A percentile compares a stretch with the other conserved stretches of the same genome.
phyloP scores from a whole-genome alignment of 2,329 filamentous ascomycete genomes.

The Pseudogymnoascus sp. region DNA sequence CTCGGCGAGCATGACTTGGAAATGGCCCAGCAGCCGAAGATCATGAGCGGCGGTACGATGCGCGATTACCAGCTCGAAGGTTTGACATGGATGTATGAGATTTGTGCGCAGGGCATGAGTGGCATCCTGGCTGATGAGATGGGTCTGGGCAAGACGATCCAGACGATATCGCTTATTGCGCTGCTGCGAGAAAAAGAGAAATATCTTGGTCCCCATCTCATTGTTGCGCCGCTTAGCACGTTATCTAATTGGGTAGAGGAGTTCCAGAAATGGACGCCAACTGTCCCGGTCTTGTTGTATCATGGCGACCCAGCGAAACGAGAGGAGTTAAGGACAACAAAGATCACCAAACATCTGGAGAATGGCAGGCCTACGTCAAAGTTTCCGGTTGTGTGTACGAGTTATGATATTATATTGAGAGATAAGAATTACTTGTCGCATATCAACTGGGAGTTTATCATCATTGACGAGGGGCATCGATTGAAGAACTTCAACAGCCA shows the following conservation, averaged over 20 bases:
- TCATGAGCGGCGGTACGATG: constrained; percentile 85
- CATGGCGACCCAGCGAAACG: constrained; percentile 77
- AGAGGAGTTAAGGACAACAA: constrained; percentile 65
- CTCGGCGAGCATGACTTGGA: constrained; percentile 61
- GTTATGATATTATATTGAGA: constrained; percentile 91
- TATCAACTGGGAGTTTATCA: constrained; percentile 95
- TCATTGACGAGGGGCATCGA: constrained; percentile 94
- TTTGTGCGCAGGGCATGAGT: constrained; percentile 59
- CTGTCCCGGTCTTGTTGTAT: constrained; percentile 83
- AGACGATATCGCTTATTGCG: constrained; percentile 52
- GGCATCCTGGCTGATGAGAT: constrained; percentile 55
- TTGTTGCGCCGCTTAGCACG: constrained; percentile 85
- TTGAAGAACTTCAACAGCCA: constrained; percentile 96
- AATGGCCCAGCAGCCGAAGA: constrained; percentile 78
- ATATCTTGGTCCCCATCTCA: constrained; percentile 79
- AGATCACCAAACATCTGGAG: constrained; percentile 64
- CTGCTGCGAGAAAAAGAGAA: constrained; percentile 80
- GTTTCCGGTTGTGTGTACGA: constrained; percentile 91
- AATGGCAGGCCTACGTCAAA: constrained; percentile 51
- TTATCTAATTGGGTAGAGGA: constrained; percentile 95
- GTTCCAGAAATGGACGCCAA: constrained; percentile 83
- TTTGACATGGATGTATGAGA: constrained; percentile 78
- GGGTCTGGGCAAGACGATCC: constrained; percentile 54
- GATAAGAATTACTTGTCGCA: constrained; percentile 75
- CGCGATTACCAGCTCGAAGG: constrained; percentile 90